Conservation (phyloP, 306 rosid species). For the Sindora glabra region DNA sequence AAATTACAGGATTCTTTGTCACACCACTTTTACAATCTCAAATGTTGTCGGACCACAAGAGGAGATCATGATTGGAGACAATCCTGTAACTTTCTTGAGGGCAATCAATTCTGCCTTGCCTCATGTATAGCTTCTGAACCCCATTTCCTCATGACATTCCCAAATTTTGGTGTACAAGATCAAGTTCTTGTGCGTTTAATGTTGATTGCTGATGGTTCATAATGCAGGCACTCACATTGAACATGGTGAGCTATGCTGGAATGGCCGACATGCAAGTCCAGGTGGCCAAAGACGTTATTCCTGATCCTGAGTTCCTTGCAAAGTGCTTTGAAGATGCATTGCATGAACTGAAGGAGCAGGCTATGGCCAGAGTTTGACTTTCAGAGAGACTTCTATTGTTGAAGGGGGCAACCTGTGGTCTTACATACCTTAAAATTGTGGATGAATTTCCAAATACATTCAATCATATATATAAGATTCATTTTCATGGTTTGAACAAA, state of each 20-base stretch:
- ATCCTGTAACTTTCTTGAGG: slow-evolving; percentile 67
- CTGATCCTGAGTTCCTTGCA: slow-evolving; percentile 75
- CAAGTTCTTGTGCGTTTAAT: background rate
- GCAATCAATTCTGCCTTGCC: slow-evolving; percentile 64
- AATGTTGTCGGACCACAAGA: slow-evolving; percentile 84
- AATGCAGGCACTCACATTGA: slow-evolving; percentile 69
- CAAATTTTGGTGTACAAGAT: background rate
- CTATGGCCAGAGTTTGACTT: slow-evolving; percentile 12
- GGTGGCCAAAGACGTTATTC: slow-evolving; percentile 87
- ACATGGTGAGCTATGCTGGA: slow-evolving; percentile 87
- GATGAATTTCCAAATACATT: no score
- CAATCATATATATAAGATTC: no score
- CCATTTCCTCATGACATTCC: background rate
- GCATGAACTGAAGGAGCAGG: slow-evolving; percentile 64
- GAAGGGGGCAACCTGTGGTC: background rate
- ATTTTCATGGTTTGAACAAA: no score
- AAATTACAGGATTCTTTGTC: slow-evolving; percentile 60
- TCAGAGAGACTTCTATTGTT: background rate
- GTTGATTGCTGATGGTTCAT: slow-evolving; percentile 12
- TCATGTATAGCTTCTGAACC: slow-evolving; percentile 46
- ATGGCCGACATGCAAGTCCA: slow-evolving; percentile 87
- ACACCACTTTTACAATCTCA: slow-evolving; percentile 75
- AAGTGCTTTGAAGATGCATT: slow-evolving; percentile 84
- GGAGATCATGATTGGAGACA: slow-evolving; percentile 49
- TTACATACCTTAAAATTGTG: no score